phyloP scores from a whole-genome alignment of 176 grass and related monocot genomes.

The Musa troglodytarum region DNA sequence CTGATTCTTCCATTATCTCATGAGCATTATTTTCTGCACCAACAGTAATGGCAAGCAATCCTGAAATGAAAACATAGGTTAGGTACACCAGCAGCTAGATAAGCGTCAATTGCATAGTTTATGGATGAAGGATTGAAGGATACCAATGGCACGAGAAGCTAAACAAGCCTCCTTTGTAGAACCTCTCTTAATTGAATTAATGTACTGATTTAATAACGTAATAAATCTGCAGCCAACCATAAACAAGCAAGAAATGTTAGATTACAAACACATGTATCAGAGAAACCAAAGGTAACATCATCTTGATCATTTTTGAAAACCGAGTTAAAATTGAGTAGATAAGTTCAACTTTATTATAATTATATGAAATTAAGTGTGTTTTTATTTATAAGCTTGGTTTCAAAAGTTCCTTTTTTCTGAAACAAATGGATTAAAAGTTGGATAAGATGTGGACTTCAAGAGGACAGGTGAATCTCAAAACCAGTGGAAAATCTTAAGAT shows the following conservation, averaged over 20 bases:
- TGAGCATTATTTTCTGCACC: constrained; percentile 42
- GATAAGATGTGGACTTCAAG: no score
- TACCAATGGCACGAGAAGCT: constrained; percentile 59
- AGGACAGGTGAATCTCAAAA: no score
- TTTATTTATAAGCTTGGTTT: no score
- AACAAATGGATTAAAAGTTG: no score
- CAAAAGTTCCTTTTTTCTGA: no score
- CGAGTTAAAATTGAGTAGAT: background rate
- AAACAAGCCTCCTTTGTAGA: constrained; percentile 61
- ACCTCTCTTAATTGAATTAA: constrained; percentile 66
- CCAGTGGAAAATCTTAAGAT: no score
- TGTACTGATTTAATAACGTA: constrained; percentile 66
- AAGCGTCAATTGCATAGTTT: background rate
- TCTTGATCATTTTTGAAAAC: background rate
- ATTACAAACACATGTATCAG: background rate
- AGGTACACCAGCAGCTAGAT: background rate
- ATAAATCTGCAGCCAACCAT: constrained; percentile 41
- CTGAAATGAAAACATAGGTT: constrained; percentile 22
- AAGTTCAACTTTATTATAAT: no score
- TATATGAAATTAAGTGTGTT: no score
- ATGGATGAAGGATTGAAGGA: constrained; percentile 1
- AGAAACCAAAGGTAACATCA: background rate
- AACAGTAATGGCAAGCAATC: constrained; percentile 61
- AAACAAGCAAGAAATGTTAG: constrained; percentile 1
- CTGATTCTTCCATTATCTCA: constrained; percentile 67